Base-by-base conservation (phyloP, 495 filamentous ascomycete species). In the Lasiosphaeriaceae sp. region DNA sequence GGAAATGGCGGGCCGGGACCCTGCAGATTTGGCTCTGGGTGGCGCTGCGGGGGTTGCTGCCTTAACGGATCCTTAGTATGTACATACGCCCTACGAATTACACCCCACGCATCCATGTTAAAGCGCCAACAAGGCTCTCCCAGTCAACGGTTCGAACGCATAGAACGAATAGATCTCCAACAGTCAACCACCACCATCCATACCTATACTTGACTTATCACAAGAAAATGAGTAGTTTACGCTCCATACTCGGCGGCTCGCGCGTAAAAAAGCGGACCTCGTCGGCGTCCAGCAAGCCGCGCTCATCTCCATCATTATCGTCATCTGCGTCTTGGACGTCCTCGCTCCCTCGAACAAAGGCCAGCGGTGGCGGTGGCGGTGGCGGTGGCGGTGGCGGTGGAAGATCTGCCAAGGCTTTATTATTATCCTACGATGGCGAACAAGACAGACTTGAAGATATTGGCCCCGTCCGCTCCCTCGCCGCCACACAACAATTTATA, bases 271-370 rank as follows among this genome's bases (percentile, higher is more conserved):
- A 71, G 64, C 78, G 76, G 48, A 55, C 60, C 16, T 60, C 64
- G 6, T 67, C 74, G 23, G 65, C 66, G 12, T 63, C 72, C 11
- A 26, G 51, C 69, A 71, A 49, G 56, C 51, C 26, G n/a, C 46
- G 46, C 34, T 51, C 65, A 14, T 69, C 71, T 7, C 45, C 71
- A n/a, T 63, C 73, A 9, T 77, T 81, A 56, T 73, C 82, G 35
- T 59, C 69, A 49, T 31, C 26, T 9, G 4, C 26, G 26, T n/a
- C n/a, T n/a, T 71, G 70, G 70, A 14, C 64, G 7, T 57, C 71
- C 17, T 66, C 74, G 12, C 73, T 83, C 58, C 72, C 77, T 23
- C 83, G 83, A 52, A 83, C 79, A 52, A 88, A 89, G 64, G 75
- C 82, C 0, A 66, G 69, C 54, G 43, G 58, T 45, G 39, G 35